Conservation (phyloP, 2,329 filamentous ascomycete species). For the Dactylellina leptospora region DNA sequence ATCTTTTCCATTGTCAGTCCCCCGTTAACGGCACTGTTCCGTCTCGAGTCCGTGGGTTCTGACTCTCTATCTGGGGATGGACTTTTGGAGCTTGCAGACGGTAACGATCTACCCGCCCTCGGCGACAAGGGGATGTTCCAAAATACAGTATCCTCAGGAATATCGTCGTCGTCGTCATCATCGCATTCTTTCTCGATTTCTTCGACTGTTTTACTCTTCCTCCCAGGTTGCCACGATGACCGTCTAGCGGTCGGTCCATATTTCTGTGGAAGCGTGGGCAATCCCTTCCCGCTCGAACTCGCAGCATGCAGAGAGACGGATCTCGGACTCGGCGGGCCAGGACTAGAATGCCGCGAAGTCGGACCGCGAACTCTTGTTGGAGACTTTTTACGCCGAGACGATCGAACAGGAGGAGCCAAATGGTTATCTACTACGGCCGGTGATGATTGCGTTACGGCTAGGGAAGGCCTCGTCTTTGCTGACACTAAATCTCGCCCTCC, state of each 20-base stretch:
- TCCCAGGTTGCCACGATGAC: conserved; percentile 72
- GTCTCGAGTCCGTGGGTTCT: conserved; percentile 58
- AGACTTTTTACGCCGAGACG: conserved; percentile 47
- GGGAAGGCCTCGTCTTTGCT: conserved; percentile 30
- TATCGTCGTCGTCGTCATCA: conserved; percentile 77
- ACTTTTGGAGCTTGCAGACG: conserved; percentile 64
- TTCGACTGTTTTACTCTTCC: conserved; percentile 72
- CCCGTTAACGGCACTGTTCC: conserved; percentile 62
- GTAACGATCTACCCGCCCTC: conserved; percentile 68
- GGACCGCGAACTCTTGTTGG: conserved; percentile 40
- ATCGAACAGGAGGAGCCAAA: conserved; percentile 32
- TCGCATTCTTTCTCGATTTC: conserved; percentile 80
- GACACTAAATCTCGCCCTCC: conserved; percentile 36
- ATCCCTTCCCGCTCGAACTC: conserved; percentile 22
- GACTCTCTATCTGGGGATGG: conserved; percentile 67
- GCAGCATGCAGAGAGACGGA: conserved; percentile 39
- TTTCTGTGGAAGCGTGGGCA: conserved; percentile 29
- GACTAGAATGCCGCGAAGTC: conserved; percentile 48
- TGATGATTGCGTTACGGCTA: conserved; percentile 41
- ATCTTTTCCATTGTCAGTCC: conserved; percentile 60
- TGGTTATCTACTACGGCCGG: conserved; percentile 34
- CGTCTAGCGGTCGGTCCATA: conserved; percentile 57
- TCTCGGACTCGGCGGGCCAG: conserved; percentile 45
- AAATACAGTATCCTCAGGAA: conserved; percentile 79
- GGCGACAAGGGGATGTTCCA: conserved; percentile 86